Percentiles rank a stretch among this genome's conserved stretches.
Conservation (phyloP, 805 yeast species). For the Candida mattraensis region DNA sequence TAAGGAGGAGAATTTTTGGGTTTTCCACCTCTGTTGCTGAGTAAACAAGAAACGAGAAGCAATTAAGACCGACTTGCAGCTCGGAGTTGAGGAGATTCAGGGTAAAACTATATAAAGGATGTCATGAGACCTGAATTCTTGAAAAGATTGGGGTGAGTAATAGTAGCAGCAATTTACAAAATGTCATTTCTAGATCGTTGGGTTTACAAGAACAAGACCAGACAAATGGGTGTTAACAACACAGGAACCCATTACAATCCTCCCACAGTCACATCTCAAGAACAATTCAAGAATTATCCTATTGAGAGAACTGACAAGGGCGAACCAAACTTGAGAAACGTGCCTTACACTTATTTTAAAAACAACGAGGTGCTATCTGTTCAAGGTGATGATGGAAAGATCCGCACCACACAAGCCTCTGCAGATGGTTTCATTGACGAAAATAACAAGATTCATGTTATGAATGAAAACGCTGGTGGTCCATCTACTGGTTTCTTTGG, state of each 20-base stretch:
- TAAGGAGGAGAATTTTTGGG: slow-evolving; percentile 7
- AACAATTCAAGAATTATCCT: slow-evolving; percentile 12
- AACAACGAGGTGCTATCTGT: slow-evolving; percentile 7
- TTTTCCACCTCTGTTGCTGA: slow-evolving; percentile 9
- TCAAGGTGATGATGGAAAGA: slow-evolving; percentile 4
- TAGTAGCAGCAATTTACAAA: neutral
- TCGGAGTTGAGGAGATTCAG: too few species aligned
- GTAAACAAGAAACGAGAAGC: slow-evolving; percentile 3
- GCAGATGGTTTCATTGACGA: slow-evolving; percentile 5
- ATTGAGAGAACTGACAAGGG: slow-evolving; percentile 11
- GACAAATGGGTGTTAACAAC: slow-evolving; percentile 20
- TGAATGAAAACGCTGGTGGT: too few species aligned
- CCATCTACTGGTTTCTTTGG: slow-evolving; percentile 3
- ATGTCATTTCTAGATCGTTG: slow-evolving; percentile 39
- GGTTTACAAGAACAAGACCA: slow-evolving; percentile 27
- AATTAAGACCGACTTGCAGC: slow-evolving; percentile 8
- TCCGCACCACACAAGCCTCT: slow-evolving; percentile 1
- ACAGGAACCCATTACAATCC: slow-evolving; percentile 29
- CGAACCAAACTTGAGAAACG: slow-evolving; percentile 32
- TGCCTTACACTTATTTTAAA: slow-evolving; percentile 31
- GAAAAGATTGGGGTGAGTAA: too few species aligned
- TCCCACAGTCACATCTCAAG: slow-evolving; percentile 12
- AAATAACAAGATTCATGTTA: slow-evolving; percentile 1
- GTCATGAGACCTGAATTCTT: too few species aligned
- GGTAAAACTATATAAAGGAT: too few species aligned